Conservation (phyloP, 768 basidiomycete genomes). For the Cystobasidiopsis lactophilus region DNA sequence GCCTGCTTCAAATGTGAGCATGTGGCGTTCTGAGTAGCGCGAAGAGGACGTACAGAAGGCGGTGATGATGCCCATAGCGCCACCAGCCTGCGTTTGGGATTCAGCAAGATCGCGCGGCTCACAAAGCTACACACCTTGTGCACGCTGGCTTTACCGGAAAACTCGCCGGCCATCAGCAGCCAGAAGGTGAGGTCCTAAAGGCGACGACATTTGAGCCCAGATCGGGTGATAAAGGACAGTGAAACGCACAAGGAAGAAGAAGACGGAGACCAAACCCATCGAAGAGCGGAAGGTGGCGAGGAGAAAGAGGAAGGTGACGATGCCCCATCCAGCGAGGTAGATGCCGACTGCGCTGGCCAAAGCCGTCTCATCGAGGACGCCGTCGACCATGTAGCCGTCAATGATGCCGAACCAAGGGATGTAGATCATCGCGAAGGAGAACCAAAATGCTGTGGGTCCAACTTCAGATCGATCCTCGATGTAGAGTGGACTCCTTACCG, state of each 20-base stretch:
- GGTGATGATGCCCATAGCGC: slow-evolving; percentile 25
- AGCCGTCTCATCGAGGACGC: background rate
- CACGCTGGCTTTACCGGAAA: slow-evolving; percentile 16
- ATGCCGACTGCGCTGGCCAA: slow-evolving; percentile 33
- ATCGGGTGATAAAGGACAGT: too few relatives aligned
- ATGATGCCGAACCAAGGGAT: slow-evolving; percentile 46
- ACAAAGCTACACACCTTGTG: slow-evolving; percentile 5
- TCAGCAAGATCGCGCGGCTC: too few relatives aligned
- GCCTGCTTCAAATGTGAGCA: background rate
- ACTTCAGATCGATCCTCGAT: background rate
- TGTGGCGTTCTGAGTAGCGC: background rate
- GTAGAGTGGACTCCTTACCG: slow-evolving; percentile 18
- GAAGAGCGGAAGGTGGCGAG: slow-evolving; percentile 25
- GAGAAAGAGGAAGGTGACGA: slow-evolving; percentile 21
- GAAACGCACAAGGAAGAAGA: slow-evolving; percentile 25
- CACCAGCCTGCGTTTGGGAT: slow-evolving; percentile 19
- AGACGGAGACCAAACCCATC: slow-evolving; percentile 24
- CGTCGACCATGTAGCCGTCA: slow-evolving; percentile 31
- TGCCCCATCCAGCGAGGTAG: background rate
- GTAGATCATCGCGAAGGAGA: slow-evolving; percentile 53
- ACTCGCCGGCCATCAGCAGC: slow-evolving; percentile 16
- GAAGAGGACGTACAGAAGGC: slow-evolving; percentile 7
- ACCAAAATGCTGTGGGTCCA: slow-evolving; percentile 39
- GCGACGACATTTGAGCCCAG: too few relatives aligned
- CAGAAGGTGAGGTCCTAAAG: slow-evolving; percentile 22